Evolutionary conservation across 169 alveolate genomes (phyloP), one percentile per base, ranked within the genome.

Genomic region (Plasmodium fragile): DNA sequence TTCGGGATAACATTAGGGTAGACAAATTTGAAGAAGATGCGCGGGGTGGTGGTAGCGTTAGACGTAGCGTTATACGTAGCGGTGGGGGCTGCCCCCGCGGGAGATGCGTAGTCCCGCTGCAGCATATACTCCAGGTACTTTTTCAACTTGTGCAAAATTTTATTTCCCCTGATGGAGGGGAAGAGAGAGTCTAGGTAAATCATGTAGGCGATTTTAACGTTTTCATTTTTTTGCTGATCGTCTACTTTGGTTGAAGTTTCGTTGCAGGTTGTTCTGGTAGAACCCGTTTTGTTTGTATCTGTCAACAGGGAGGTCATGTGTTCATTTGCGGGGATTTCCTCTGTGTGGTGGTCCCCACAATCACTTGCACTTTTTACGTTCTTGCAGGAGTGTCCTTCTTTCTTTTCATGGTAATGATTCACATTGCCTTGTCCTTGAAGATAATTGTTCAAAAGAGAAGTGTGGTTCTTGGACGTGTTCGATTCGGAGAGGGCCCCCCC

Each of bases 151-250:
- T 85, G 45, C 69, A 85, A 73, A 69, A 85, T 85, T 69, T 73
- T 53, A 53, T 75, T 85, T 39, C 93, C 93, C 69, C 43, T 85
- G n/a, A 41, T 55, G 18, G 93, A 85, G n/a, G 93, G 93, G 59
- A 85, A 85, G 55, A 85, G 79, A 3, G 96, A 95, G 82, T 95
- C 96, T 36, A 95, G 95, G 71, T 95, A 92, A 52, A 95, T 95
- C 81, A 95, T 95, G 41, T 95, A 55, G 1, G 96, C 96, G 30
- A 75, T 18, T 41, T 75, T 72, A 28, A 18, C 79, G 7, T 75
- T 32, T 69, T 73, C 49, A 13, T 34, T 85, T 53, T 52, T 52
- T 6, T 28, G 34, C 53, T 73, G 85, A 7, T 73, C 28, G 43
- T 25, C 75, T 18, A 18, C 7, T 73, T 49, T 59, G 16, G 6